Percentiles rank a stretch among this genome's conserved stretches.
Conservation (phyloP, 495 filamentous ascomycete genomes). For the Penicillium pulvis region DNA sequence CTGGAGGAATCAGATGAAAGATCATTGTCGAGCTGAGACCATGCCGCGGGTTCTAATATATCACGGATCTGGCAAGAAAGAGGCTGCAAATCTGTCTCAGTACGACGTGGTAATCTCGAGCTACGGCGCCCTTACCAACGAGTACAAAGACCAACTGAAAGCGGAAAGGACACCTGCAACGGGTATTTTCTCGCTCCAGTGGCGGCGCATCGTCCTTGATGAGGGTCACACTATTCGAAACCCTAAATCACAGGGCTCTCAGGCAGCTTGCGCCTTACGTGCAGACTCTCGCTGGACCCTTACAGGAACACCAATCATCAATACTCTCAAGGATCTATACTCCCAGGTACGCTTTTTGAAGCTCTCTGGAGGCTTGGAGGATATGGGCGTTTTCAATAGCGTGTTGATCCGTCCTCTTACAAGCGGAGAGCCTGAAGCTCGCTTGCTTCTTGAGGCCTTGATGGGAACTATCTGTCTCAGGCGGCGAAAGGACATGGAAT, state of each 20-base stretch:
- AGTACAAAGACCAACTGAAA: conserved; percentile 35
- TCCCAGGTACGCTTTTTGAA: conserved; percentile 78
- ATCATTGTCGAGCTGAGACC: conserved; percentile 34
- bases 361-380: conserved; percentile 76
- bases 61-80: conserved; percentile 61
- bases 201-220: conserved; percentile 83
- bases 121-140: conserved; percentile 63
- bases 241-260: conserved; percentile 66
- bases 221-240: conserved; percentile 89
- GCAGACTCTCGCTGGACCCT: conserved; percentile 81
- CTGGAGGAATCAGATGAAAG: conserved; percentile 59
- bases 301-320: conserved; percentile 78
- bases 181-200: conserved; percentile 65
- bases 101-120: conserved; percentile 84
- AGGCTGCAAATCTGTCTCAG: conserved; percentile 48
- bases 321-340: conserved; percentile 80
- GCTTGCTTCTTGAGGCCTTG: conserved; percentile 69
- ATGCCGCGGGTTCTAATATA: conserved; percentile 71
- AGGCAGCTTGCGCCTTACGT: conserved; percentile 65
- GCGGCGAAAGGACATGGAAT: conserved; percentile 86
- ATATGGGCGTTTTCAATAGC: conserved; percentile 72
- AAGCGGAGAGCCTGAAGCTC: conserved; percentile 58
- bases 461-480: conserved; percentile 84
- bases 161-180: conserved; percentile 34
- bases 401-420: conserved; percentile 73